phyloP scores from a whole-genome alignment of 2,329 filamentous ascomycete species.

The Nannizziopsis barbatae region DNA sequence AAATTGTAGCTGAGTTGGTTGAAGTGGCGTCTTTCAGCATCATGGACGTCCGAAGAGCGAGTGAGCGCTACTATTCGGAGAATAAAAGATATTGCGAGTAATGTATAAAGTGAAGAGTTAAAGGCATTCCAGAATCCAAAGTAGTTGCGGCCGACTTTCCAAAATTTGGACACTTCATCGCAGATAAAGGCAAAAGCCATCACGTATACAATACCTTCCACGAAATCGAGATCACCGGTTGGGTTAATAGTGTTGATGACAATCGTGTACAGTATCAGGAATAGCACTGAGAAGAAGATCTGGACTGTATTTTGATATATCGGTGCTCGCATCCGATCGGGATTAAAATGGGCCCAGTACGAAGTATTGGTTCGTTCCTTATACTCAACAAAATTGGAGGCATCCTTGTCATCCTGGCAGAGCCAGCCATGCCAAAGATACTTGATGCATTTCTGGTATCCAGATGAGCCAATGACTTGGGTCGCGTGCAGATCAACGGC shows the following conservation, averaged over 20 bases:
- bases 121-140: constrained; percentile 96
- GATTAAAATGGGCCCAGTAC: constrained; percentile 76
- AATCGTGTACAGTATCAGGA: constrained; percentile 71
- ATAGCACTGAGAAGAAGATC: constrained; percentile 71
- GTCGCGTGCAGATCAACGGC: constrained; percentile 88
- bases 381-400: constrained; percentile 81
- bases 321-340: constrained; percentile 85
- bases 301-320: constrained; percentile 87
- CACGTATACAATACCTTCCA: constrained; percentile 74
- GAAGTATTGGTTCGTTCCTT: constrained; percentile 64
- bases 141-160: constrained; percentile 86
- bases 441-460: constrained; percentile 89
- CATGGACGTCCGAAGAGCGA: constrained; percentile 44
- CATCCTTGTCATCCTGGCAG: constrained; percentile 87
- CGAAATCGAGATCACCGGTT: constrained; percentile 66
- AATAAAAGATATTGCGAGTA: constrained; percentile 67
- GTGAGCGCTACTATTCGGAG: constrained; percentile 67
- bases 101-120: constrained; percentile 68
- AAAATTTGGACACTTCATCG: constrained; percentile 79
- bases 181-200: constrained; percentile 87
- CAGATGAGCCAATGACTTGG: constrained; percentile 75
- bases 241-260: constrained; percentile 93
- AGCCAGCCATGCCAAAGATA: constrained; percentile 95
- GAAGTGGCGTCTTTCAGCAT: constrained; percentile 47
- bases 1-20: constrained; percentile 89